Conservation (phyloP, 2,329 filamentous ascomycete genomes). For the Xylaria polymorpha region DNA sequence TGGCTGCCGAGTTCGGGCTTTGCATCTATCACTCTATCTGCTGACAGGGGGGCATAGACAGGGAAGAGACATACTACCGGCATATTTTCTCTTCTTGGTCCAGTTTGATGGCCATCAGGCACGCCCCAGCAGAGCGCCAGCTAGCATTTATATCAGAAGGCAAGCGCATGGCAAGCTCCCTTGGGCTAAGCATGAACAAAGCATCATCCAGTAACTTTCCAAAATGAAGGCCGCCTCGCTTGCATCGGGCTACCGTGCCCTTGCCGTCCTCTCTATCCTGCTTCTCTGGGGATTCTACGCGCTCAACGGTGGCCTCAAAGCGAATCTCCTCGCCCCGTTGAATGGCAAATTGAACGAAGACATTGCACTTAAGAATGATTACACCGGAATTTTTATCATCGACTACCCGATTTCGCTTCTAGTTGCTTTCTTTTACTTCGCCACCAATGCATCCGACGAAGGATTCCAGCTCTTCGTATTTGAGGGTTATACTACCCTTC, state of each 20-base stretch:
- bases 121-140: conserved; percentile 2
- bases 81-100: conserved; percentile 25
- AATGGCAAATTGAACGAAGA: conserved; percentile 40
- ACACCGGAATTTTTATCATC: conserved; percentile 43
- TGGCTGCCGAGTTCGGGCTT: conserved; percentile 27
- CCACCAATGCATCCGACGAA: conserved; percentile 43
- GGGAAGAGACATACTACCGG: conserved; percentile 23
- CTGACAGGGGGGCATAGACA: conserved; percentile 28
- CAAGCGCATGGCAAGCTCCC: conserved; percentile 3
- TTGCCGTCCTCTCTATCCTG: conserved; percentile 39
- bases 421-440: conserved; percentile 46
- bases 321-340: conserved; percentile 40
- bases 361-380: conserved; percentile 41
- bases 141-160: conserved; percentile 21
- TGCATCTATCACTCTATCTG: conserved; percentile 10
- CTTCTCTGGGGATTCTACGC: conserved; percentile 43
- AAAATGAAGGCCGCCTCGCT: conserved; percentile 33
- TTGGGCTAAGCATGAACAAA: conserved; percentile 13
- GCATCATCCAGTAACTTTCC: conserved; percentile 12
- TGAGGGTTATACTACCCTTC: conserved; percentile 45
- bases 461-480: conserved; percentile 44
- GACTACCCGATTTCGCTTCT: conserved; percentile 45
- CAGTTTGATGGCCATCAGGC: not conserved
- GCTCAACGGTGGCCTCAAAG: conserved; percentile 43
- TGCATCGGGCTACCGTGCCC: conserved; percentile 32